These are phyloP conservation scores for Benincasa hispida DNA, from an alignment of 306 rosid species.

Conservation along the genomic window DNA sequence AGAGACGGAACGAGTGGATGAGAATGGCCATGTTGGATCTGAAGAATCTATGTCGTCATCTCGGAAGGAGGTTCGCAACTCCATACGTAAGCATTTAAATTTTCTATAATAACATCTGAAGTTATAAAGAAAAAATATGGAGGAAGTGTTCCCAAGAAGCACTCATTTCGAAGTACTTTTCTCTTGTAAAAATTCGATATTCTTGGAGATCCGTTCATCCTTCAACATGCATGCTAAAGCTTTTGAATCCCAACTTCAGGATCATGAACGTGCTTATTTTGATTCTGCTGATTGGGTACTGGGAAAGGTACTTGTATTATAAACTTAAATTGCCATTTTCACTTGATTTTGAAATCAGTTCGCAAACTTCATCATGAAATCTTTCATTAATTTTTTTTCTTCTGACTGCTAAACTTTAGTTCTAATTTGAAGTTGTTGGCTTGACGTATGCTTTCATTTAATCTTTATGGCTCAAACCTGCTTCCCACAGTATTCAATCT, in stretches of 20 bases:
- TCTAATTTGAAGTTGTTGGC: background rate
- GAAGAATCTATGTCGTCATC: conserved; percentile 4
- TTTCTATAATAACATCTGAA: conserved; percentile 4
- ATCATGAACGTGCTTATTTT: conserved; percentile 94
- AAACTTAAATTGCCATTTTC: background rate
- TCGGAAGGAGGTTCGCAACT: background rate
- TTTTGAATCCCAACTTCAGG: conserved; percentile 34
- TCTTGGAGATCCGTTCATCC: background rate
- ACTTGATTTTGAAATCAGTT: background rate
- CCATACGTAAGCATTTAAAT: background rate
- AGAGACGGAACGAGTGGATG: background rate
- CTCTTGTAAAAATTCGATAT: background rate
- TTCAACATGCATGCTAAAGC: background rate
- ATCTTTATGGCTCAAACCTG: background rate
- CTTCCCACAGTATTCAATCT: background rate
- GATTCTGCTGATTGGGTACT: conserved; percentile 99
- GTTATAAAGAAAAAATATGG: conserved; percentile 83
- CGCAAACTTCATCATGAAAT: background rate
- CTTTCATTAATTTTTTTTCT: background rate
- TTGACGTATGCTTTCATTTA: background rate
- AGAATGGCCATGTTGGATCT: background rate
- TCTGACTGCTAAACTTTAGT: background rate
- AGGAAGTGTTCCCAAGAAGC: conserved; percentile 76
- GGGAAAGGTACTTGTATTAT: conserved; percentile 63
- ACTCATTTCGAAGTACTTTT: conserved; percentile 64